These are phyloP conservation scores for Colletotrichum phormii DNA, from an alignment of 2,329 filamentous ascomycete species.

Conservation along the genomic window DNA sequence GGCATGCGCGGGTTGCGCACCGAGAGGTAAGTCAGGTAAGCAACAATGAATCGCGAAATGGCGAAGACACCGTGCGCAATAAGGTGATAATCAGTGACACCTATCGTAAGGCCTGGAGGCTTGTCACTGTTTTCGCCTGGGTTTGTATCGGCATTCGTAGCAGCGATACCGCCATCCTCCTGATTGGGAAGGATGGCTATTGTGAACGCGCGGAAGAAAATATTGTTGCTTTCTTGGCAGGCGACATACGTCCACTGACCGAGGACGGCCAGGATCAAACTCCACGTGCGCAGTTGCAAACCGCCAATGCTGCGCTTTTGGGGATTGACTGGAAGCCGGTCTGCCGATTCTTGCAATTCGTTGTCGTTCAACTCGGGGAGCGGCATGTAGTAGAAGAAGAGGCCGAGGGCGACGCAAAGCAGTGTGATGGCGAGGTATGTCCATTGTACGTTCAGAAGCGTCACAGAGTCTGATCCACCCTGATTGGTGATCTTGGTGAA, in stretches of 20 bases:
- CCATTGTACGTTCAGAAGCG: constrained; percentile 83
- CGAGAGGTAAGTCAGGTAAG: constrained; percentile 70
- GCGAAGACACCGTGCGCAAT: constrained; percentile 81
- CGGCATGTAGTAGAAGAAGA: constrained; percentile 77
- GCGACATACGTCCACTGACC: constrained; percentile 86
- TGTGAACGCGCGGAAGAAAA: constrained; percentile 69
- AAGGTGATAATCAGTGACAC: constrained; percentile 74
- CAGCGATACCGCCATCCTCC: constrained; percentile 39
- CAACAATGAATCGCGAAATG: constrained; percentile 77
- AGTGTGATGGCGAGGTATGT: constrained; percentile 85
- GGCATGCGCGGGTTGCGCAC: constrained; percentile 62
- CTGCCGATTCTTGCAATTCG: constrained; percentile 63
- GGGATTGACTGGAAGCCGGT: constrained; percentile 61
- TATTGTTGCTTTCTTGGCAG: constrained; percentile 74
- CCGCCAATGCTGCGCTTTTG: constrained; percentile 60
- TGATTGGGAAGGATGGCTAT: constrained; percentile 50
- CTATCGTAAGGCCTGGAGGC: constrained; percentile 60
- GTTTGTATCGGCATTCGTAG: constrained; percentile 50
- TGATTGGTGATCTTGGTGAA: constrained; percentile 68
- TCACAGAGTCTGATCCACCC: constrained; percentile 48
- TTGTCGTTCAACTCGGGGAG: constrained; percentile 70
- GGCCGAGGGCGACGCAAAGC: constrained; percentile 76
- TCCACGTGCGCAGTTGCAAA: constrained; percentile 65
- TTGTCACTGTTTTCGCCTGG: constrained; percentile 53
- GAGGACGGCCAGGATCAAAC: constrained; percentile 76